Conservation (phyloP, 345 rosid species). For the Acer saccharum region DNA sequence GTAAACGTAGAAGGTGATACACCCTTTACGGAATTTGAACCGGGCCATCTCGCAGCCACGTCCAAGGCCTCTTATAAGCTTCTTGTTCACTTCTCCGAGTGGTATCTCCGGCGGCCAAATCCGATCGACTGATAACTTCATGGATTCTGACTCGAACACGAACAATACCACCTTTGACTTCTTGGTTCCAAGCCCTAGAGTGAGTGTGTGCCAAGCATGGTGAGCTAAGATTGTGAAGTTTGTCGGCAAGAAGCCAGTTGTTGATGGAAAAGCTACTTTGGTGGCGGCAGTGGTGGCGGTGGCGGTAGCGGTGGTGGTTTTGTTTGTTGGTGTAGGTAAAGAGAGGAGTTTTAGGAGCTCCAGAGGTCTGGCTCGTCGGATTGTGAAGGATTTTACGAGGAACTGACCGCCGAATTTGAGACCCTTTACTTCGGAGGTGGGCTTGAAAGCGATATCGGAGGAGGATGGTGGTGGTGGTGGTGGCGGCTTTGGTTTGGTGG, state of each 20-base stretch:
- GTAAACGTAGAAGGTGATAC: slow-evolving; percentile 93
- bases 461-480: slow-evolving; percentile 29
- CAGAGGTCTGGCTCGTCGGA: slow-evolving; percentile 72
- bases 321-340: slow-evolving; percentile 47
- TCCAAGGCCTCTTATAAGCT: slow-evolving; percentile 59
- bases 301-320: slow-evolving; percentile 4
- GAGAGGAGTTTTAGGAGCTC: slow-evolving; percentile 84
- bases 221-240: slow-evolving; percentile 95
- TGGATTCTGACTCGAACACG: slow-evolving; percentile 77
- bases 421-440: slow-evolving; percentile 79
- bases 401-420: slow-evolving; percentile 89
- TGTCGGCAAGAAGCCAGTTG: slow-evolving; percentile 83
- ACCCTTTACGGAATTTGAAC: slow-evolving; percentile 93
- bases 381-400: slow-evolving; percentile 90
- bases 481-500: slow-evolving; percentile 28
- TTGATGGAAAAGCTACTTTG: slow-evolving; percentile 63
- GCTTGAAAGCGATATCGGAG: slow-evolving; percentile 74
- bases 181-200: slow-evolving; percentile 88
- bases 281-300: slow-evolving; percentile 2
- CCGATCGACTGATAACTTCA: slow-evolving; percentile 58
- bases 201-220: slow-evolving; percentile 96
- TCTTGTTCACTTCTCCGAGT: slow-evolving; percentile 86
- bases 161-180: slow-evolving; percentile 80
- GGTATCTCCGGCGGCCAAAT: slow-evolving; percentile 88
- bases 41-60: slow-evolving; percentile 83